Conservation (phyloP, 345 rosid species). For the Acer negundo region DNA sequence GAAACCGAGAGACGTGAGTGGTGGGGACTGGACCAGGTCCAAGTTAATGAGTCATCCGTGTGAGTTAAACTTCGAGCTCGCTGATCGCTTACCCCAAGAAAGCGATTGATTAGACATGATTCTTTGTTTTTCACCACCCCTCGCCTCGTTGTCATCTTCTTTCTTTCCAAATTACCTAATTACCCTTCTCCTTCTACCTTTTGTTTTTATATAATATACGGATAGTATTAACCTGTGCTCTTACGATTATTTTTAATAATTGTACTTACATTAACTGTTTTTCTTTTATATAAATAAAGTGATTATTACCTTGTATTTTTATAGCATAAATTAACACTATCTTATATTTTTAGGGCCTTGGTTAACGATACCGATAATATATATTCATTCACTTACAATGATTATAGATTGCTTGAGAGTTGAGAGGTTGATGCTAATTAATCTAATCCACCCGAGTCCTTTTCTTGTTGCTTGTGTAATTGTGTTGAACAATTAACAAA, state of each 20-base stretch:
- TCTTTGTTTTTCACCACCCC: constrained; percentile 10
- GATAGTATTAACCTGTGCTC: too few relatives aligned
- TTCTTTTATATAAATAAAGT: too few relatives aligned
- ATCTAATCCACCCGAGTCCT: not conserved
- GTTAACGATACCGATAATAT: too few relatives aligned
- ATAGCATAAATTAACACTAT: too few relatives aligned
- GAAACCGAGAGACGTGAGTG: constrained; percentile 19
- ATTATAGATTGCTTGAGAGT: not conserved
- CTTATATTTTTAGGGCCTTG: too few relatives aligned
- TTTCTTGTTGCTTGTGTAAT: not conserved
- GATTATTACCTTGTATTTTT: too few relatives aligned
- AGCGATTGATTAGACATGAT: constrained; percentile 37
- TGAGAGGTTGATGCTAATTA: not conserved
- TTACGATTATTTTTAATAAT: too few relatives aligned
- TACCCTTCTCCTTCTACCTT: not conserved
- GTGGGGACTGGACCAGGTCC: constrained; percentile 18
- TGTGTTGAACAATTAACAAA: not conserved
- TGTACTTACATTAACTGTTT: too few relatives aligned
- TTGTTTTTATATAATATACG: too few relatives aligned
- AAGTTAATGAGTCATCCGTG: constrained; percentile 9
- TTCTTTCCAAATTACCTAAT: constrained; percentile 15
- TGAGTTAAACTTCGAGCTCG: constrained; percentile 17
- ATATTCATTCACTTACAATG: not conserved
- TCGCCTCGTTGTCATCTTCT: constrained; percentile 31
- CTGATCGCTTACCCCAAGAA: constrained; percentile 16